Evolutionary conservation across 2,329 filamentous ascomycete genomes (phyloP), one percentile per base, ranked within the genome.

Genomic region (Pseudogymnoascus sp.): DNA sequence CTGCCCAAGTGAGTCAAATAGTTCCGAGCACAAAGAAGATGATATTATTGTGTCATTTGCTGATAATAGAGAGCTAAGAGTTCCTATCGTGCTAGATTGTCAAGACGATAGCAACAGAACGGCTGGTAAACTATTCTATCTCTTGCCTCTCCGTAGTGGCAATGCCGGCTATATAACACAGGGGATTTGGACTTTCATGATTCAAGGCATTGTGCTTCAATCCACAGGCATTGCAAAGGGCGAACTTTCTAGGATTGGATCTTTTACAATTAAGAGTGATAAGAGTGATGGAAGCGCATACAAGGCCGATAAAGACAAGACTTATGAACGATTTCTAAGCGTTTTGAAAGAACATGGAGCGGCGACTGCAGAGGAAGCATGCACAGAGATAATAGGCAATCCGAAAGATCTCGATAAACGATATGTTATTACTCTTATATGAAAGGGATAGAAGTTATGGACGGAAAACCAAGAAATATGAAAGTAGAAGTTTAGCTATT

Each of bases 151-250:
- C 21, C 21, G 1, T 1, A 21, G 21, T 21, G 21, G 21, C 3
- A 3, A 21, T 21, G 3, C 21, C 21, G n/a, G n/a, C n/a, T n/a
- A n/a, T n/a, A n/a, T n/a, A n/a, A n/a, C n/a, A n/a, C n/a, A n/a
- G n/a, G n/a, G n/a, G n/a, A n/a, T n/a, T n/a, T n/a, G n/a, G n/a
- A n/a, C n/a, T n/a, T n/a, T n/a, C n/a, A n/a, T n/a, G n/a, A n/a
- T n/a, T n/a, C n/a, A n/a, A n/a, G 63, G 63, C 2, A 35, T 62
- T 47, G 58, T 62, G 39, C 63, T 64, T 62, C 61, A 59, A 15
- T 41, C 61, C 36, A 62, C 63, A 40, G 58, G 60, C 15, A 2
- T 24, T 33, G 37, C 24, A 7, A 62, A 54, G 58, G 63, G 61
- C 35, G 61, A 64, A 59, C 50, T 62, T 41, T 57, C 47, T 10